phyloP scores from a whole-genome alignment of 2,329 filamentous ascomycete species.

The Beauveria australis region DNA sequence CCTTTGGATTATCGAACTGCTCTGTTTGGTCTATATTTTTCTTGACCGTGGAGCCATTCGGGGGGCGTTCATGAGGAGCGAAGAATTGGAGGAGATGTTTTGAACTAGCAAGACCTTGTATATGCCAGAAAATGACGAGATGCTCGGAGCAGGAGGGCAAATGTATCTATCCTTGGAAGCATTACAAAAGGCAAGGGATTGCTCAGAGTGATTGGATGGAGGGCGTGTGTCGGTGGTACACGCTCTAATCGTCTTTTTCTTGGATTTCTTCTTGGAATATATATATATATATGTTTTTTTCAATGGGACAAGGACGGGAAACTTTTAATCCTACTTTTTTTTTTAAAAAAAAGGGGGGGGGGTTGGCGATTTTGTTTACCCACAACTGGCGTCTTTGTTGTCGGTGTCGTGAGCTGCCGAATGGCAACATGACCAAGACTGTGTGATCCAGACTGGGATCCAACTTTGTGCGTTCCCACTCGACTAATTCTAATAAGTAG shows the following conservation, averaged over 20 bases:
- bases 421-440: too few species aligned
- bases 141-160: neutral
- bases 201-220: neutral
- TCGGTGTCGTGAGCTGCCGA: too few species aligned
- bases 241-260: neutral
- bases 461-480: too few species aligned
- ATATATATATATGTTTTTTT: neutral
- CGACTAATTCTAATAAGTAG: neutral
- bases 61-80: neutral
- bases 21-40: neutral
- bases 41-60: neutral
- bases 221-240: neutral
- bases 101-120: too few species aligned
- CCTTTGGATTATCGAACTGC: neutral
- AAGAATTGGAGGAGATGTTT: neutral
- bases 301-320: neutral
- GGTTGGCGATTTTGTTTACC: too few species aligned
- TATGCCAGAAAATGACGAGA: neutral
- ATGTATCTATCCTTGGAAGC: neutral
- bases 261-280: neutral
- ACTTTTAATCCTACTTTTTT: neutral
- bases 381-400: too few species aligned
- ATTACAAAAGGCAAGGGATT: neutral
- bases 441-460: too few species aligned
- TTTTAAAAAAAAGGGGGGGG: too few species aligned